Evolutionary conservation across 805 yeast genomes (phyloP), one percentile per base, ranked within the genome.

Genomic region (Yamadazyma sp.): DNA sequence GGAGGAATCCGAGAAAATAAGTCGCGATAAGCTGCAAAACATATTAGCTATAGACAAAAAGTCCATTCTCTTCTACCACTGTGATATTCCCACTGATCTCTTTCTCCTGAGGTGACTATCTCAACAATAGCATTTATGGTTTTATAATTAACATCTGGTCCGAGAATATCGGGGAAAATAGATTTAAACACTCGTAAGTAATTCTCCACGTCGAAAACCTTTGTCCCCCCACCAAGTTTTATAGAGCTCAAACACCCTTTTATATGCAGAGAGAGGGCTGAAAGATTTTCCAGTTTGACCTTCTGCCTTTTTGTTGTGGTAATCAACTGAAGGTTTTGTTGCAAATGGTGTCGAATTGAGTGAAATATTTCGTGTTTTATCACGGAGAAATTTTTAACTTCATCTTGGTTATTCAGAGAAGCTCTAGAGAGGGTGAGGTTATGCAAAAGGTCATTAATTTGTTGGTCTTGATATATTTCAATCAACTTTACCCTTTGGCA

Each of bases 51-150:
- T 17, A 18, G n/a, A 13, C 16, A 18, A 22, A 23, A 22, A 5
- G 18, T 18, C 61, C 61, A 56, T 33, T 46, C 47, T 14, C 35
- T 30, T 15, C 38, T 28, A 18, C 37, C 38, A 3, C 42, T 32
- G 33, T 55, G 53, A 33, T 56, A 60, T 18, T 24, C 42, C 67
- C 67, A 62, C 14, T 31, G 20, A 2, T 22, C n/a, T 19, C 55
- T 27, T 8, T 54, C 51, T 4, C 46, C 47, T 2, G 33, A 35
- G 16, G 54, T 34, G 1, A 55, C 38, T 36, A 47, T 46, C n/a
- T 58, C 63, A 7, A 61, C 43, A 3, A 61, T 47, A 1, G 48
- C 57, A 45, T 61, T 60, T 21, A 61, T 28, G 7, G 55, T 29
- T 28, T 49, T 52, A 25, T 38, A 37, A 31, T 45, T 40, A 6